Base-by-base conservation (phyloP, 1,284 basidiomycete species). In the Golubevia pallescens region DNA sequence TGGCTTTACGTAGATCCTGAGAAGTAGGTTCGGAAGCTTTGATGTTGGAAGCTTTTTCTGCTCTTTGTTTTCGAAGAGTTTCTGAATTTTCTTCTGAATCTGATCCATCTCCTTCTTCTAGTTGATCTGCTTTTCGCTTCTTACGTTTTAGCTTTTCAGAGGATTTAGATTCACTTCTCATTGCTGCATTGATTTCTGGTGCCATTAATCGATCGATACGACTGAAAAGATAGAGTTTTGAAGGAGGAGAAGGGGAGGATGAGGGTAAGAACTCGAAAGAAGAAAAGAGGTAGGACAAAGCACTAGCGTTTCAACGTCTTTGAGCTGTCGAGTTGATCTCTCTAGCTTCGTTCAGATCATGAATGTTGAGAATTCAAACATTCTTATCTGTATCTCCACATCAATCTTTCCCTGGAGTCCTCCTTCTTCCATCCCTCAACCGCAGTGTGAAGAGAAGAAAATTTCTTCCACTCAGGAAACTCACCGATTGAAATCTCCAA, bases 191-290 rank as follows among this genome's bases (percentile, higher is more conserved):
- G 16, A 81, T 65, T 13, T 75, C 71, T 14, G 66, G 51, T 1
- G 79, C 71, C 68, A 81, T 73, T 16, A 75, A 66, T 34, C 71
- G 70, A 52, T 80, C 80, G 16, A 82, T 78, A 51, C 80, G 71
- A 16, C 42, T 48, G 42, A 16, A 16, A 48, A 28, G 13, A 48
- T 13, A 48, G 42, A 28, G 28, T 28, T 28, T 28, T 28, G 42
- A 48, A 16, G 42, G 34, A 38, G 34, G 34, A 38, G 34, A 10
- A 38, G 10, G 34, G 34, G 10, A 38, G 34, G n/a, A 10, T 38
- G 34, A 5, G 34, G 10, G 34, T 38, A 10, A 10, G 34, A 38
- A 10, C 10, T 5, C 5, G 34, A 10, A 38, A 10, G 34, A 38
- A 38, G 10, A 38, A 38, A 38, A n/a, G n/a, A n/a, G n/a, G n/a